phyloP scores from a whole-genome alignment of 306 rosid species.

The Hylodesmum podocarpum region DNA sequence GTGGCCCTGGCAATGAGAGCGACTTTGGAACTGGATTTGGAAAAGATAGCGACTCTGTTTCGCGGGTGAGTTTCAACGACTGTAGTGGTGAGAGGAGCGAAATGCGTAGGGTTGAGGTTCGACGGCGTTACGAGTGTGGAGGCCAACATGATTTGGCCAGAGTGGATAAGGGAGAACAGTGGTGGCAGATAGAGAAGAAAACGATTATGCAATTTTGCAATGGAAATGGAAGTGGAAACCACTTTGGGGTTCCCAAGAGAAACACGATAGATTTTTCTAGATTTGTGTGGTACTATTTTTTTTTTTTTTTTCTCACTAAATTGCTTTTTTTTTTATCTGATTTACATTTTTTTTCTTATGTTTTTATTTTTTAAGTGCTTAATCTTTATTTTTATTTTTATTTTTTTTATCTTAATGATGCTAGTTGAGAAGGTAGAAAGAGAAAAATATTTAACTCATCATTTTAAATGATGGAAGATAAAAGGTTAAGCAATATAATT shows the following conservation, averaged over 20 bases:
- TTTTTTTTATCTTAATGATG: no score
- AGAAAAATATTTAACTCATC: no score
- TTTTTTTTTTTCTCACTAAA: no score
- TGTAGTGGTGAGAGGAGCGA: slow-evolving; percentile 13
- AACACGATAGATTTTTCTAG: not conserved
- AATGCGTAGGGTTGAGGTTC: slow-evolving; percentile 40
- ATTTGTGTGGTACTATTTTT: not conserved
- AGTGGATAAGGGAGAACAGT: not conserved
- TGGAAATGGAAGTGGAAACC: not conserved
- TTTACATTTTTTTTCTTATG: no score
- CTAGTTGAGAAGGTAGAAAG: no score
- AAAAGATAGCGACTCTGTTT: slow-evolving; percentile 27
- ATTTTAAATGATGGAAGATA: no score
- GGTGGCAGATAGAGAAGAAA: not conserved
- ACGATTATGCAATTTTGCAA: not conserved
- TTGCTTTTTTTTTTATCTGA: no score
- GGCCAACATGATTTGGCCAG: slow-evolving; percentile 48
- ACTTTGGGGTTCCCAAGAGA: not conserved
- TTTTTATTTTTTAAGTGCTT: no score
- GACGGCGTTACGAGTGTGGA: slow-evolving; percentile 43
- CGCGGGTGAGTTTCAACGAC: slow-evolving; percentile 17
- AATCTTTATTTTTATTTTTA: no score
- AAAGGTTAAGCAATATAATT: no score
- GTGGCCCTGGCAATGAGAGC: slow-evolving; percentile 40
- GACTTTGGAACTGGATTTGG: slow-evolving; percentile 37